These are phyloP conservation scores for Telfairia occidentalis DNA, from an alignment of 331 rosid species.

Conservation along the genomic window DNA sequence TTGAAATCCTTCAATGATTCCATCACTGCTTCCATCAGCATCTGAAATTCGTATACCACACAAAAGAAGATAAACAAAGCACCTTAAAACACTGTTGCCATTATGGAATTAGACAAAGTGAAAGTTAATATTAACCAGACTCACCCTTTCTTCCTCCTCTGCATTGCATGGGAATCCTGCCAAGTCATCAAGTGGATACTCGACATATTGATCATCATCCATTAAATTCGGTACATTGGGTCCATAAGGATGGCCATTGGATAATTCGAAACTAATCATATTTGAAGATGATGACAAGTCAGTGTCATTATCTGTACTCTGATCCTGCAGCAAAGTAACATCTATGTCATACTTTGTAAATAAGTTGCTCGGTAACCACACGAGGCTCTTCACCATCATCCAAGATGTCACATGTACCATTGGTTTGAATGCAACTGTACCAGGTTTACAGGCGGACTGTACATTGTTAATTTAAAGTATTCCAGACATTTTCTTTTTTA, in stretches of 20 bases:
- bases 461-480: not conserved
- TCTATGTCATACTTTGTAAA: not conserved
- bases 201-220: slow-evolving; percentile 79
- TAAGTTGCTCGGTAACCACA: not conserved
- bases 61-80: not conserved
- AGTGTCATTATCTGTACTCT: slow-evolving; percentile 27
- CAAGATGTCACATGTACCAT: not conserved
- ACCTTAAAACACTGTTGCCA: not conserved
- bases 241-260: slow-evolving; percentile 59
- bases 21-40: slow-evolving; percentile 67
- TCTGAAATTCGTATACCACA: slow-evolving; percentile 35
- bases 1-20: slow-evolving; percentile 56
- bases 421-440: not conserved
- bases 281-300: slow-evolving; percentile 57
- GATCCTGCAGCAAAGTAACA: slow-evolving; percentile 38
- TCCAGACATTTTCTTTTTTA: not conserved
- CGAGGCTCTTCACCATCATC: not conserved
- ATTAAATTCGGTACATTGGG: slow-evolving; percentile 55
- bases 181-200: slow-evolving; percentile 75
- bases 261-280: slow-evolving; percentile 85
- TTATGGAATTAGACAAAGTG: slow-evolving; percentile 5
- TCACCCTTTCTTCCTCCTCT: slow-evolving; percentile 72
- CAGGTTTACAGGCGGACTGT: not conserved
- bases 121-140: slow-evolving; percentile 20
- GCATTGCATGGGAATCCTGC: slow-evolving; percentile 72